A percentile compares a stretch with the other conserved stretches of the same genome.
Conservation (phyloP, 2,329 filamentous ascomycete species). For the Leptosphaerulina australis region DNA sequence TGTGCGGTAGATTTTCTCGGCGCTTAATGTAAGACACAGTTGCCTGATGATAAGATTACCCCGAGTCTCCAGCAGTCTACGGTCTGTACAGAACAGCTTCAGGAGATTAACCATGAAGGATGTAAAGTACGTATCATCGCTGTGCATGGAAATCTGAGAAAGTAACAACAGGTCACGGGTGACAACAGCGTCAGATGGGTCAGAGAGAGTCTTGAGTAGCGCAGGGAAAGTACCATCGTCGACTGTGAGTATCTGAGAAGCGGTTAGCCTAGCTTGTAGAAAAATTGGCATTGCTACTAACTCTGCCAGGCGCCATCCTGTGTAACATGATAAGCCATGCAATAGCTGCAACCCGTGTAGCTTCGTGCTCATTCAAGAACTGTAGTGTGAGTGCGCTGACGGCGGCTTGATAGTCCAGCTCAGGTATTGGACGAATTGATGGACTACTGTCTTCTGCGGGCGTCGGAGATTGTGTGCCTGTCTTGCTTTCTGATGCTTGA, state of each 20-base stretch:
- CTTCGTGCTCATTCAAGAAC: conserved; percentile 96
- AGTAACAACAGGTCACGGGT: conserved; percentile 91
- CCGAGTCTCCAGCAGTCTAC: conserved; percentile 85
- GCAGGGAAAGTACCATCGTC: conserved; percentile 98
- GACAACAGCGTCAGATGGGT: conserved; percentile 93
- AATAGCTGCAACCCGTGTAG: conserved; percentile 88
- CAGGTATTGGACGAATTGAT: conserved; percentile 57
- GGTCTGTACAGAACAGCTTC: conserved; percentile 93
- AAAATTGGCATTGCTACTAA: conserved; percentile 47
- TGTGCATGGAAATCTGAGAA: conserved; percentile 95
- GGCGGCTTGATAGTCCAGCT: conserved; percentile 94
- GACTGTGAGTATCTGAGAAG: conserved; percentile 70
- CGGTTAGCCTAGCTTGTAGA: conserved; percentile 13
- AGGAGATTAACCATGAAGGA: conserved; percentile 98
- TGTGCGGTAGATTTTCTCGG: conserved; percentile 93
- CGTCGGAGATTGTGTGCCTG: conserved; percentile 47
- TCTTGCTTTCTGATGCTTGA: conserved; percentile 35
- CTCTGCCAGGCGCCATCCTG: conserved; percentile 89
- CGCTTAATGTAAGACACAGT: conserved; percentile 87
- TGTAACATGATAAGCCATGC: conserved; percentile 99
- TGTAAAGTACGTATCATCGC: conserved; percentile 95
- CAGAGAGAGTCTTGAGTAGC: conserved; percentile 91
- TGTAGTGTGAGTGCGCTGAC: conserved; percentile 91
- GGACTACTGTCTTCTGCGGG: conserved; percentile 55
- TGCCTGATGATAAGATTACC: conserved; percentile 97